These are phyloP conservation scores for Rusavskia elegans DNA, from an alignment of 495 filamentous ascomycete species.

Conservation along the genomic window DNA sequence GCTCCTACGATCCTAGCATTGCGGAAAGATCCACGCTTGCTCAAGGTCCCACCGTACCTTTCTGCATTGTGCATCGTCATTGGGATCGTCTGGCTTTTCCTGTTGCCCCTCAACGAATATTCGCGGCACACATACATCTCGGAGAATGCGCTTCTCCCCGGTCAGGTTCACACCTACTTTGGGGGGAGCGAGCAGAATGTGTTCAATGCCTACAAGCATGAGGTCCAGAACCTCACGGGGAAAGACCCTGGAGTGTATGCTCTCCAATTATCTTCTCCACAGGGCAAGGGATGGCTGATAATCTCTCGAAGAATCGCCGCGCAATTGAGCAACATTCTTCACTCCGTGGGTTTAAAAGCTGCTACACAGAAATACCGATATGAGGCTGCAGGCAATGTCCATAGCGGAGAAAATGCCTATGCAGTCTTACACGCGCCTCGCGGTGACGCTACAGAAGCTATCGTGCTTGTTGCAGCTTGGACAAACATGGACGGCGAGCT, in stretches of 20 bases:
- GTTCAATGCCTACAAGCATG: constrained; percentile 81
- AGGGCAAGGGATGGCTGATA: constrained; percentile 28
- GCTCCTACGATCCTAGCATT: constrained; percentile 20
- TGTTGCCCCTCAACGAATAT: constrained; percentile 87
- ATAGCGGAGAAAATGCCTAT: constrained; percentile 81
- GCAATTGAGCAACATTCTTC: constrained; percentile 57
- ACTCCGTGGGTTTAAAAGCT: constrained; percentile 64
- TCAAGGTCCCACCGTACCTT: constrained; percentile 63
- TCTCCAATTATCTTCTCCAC: constrained; percentile 12
- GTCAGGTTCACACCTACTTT: constrained; percentile 96
- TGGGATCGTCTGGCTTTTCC: constrained; percentile 80
- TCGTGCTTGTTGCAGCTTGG: constrained; percentile 84
- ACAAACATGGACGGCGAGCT: constrained; percentile 62
- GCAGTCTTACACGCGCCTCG: constrained; percentile 88
- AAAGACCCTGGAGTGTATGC: constrained; percentile 33
- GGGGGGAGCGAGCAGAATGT: constrained; percentile 89
- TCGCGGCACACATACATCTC: constrained; percentile 90
- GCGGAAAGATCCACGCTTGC: constrained; percentile 50
- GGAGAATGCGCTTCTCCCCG: constrained; percentile 89
- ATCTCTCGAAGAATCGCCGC: constrained; percentile 38
- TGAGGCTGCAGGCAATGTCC: constrained; percentile 50
- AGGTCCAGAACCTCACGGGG: constrained; percentile 48
- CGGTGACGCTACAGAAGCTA: constrained; percentile 94
- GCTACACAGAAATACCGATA: constrained; percentile 77
- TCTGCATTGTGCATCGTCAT: constrained; percentile 77